These are phyloP conservation scores for Cercospora nicotianae DNA, from an alignment of 2,329 filamentous ascomycete genomes.

Conservation along the genomic window DNA sequence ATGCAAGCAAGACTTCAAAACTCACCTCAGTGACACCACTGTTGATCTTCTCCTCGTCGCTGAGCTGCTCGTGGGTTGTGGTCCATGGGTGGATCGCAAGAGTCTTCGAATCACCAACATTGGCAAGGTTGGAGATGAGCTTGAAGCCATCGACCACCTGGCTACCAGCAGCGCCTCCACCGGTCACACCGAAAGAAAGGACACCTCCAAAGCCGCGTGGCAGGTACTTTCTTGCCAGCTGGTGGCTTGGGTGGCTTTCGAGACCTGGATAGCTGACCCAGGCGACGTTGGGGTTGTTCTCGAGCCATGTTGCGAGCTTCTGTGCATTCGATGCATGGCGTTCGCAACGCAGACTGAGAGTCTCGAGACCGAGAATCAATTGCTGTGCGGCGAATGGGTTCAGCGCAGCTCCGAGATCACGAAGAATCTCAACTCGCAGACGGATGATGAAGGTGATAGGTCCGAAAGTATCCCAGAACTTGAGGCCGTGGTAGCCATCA, in stretches of 20 bases:
- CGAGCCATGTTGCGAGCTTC: slow-evolving; percentile 76
- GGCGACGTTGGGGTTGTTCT: slow-evolving; percentile 76
- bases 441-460: slow-evolving; percentile 78
- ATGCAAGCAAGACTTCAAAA: not conserved
- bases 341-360: slow-evolving; percentile 81
- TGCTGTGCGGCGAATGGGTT: slow-evolving; percentile 94
- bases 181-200: slow-evolving; percentile 89
- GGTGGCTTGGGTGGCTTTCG: slow-evolving; percentile 76
- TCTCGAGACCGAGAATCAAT: slow-evolving; percentile 85
- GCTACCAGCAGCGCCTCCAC: slow-evolving; percentile 76
- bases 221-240: slow-evolving; percentile 82
- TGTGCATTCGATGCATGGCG: slow-evolving; percentile 83
- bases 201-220: slow-evolving; percentile 84
- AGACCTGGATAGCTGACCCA: slow-evolving; percentile 96
- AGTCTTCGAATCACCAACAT: slow-evolving; percentile 94
- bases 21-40: slow-evolving; percentile 69
- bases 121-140: slow-evolving; percentile 92
- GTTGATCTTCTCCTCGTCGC: slow-evolving; percentile 72
- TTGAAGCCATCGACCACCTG: slow-evolving; percentile 93
- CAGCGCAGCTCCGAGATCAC: slow-evolving; percentile 78
- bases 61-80: slow-evolving; percentile 91
- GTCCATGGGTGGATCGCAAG: slow-evolving; percentile 93
- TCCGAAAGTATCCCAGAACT: slow-evolving; percentile 93
- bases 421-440: slow-evolving; percentile 82
- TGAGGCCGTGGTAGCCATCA: slow-evolving; percentile 87